These are phyloP conservation scores for Aspergillus caelatus DNA, from an alignment of 2,329 filamentous ascomycete genomes.

Conservation along the genomic window DNA sequence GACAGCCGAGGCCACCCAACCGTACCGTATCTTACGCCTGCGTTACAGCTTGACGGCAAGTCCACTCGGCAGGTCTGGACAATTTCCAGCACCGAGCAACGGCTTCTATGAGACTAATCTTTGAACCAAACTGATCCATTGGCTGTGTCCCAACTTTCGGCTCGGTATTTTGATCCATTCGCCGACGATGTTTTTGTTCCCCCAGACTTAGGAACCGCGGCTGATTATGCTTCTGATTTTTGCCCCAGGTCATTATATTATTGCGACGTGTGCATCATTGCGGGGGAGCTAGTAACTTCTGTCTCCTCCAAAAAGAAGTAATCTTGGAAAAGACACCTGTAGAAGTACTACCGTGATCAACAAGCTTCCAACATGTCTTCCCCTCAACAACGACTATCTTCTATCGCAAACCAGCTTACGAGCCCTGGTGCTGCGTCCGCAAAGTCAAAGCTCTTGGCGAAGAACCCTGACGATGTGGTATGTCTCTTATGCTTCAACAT, in stretches of 20 bases:
- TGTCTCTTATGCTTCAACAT: constrained; percentile 17
- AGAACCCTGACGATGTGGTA: constrained; percentile 46
- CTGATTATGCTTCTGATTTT: constrained; percentile 6
- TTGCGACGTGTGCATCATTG: constrained; percentile 1
- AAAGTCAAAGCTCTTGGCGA: constrained; percentile 35
- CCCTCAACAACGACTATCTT: constrained; percentile 42
- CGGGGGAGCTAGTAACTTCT: background rate
- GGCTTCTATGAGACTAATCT: background rate
- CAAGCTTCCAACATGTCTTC: constrained; percentile 36
- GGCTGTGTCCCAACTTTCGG: constrained; percentile 7
- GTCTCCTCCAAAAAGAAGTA: background rate
- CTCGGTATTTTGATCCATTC: constrained; percentile 10
- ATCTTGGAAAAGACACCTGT: background rate
- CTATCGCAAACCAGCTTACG: constrained; percentile 45
- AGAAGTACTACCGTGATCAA: constrained; percentile 2
- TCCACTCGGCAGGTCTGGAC: constrained; percentile 23
- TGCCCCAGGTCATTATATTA: constrained; percentile 2
- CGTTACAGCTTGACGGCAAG: constrained; percentile 27
- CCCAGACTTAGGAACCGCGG: constrained; percentile 10
- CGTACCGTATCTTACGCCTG: constrained; percentile 32
- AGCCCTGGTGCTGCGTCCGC: constrained; percentile 29
- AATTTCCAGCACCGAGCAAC: background rate
- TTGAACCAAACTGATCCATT: background rate
- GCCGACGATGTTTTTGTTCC: background rate
- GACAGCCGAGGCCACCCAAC: constrained; percentile 26